phyloP scores from a whole-genome alignment of 106 monocot genomes.

The Platanthera zijinensis region DNA sequence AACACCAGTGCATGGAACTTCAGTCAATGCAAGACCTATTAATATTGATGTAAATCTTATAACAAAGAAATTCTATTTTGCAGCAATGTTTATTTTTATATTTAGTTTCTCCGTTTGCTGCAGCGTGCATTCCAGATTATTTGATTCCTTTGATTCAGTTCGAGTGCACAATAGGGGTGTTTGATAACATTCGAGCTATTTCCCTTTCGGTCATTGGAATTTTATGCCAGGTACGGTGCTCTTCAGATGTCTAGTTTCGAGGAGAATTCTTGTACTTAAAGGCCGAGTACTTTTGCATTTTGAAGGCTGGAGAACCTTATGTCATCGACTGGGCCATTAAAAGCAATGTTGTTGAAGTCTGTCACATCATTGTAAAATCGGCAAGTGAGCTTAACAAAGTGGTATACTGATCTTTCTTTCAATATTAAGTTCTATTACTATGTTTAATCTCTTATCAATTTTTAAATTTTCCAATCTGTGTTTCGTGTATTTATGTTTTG shows the following conservation, averaged over 20 bases:
- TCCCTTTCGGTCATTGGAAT: constrained; percentile 54
- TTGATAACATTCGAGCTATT: constrained; percentile 34
- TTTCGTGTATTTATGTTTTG: not conserved
- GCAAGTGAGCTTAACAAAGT: constrained; percentile 51
- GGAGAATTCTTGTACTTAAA: not conserved
- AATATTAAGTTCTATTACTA: not conserved
- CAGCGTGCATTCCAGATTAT: constrained; percentile 37
- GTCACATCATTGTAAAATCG: constrained; percentile 19
- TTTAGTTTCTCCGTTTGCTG: not conserved
- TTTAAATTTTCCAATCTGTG: not conserved
- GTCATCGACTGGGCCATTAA: constrained; percentile 42
- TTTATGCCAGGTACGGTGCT: constrained; percentile 47
- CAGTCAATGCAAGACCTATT: not conserved
- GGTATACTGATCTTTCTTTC: constrained; percentile 19
- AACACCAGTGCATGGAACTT: not conserved
- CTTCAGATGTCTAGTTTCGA: not conserved
- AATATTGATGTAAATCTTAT: not conserved
- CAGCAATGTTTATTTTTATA: not conserved
- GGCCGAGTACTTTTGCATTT: not conserved
- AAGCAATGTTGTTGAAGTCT: constrained; percentile 27
- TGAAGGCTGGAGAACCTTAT: constrained; percentile 30
- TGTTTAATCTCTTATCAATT: not conserved
- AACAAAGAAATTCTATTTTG: not conserved
- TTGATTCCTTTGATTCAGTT: constrained; percentile 41
- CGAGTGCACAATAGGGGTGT: constrained; percentile 19